phyloP scores from a whole-genome alignment of 1,284 basidiomycete genomes.

The Ustilago crameri region DNA sequence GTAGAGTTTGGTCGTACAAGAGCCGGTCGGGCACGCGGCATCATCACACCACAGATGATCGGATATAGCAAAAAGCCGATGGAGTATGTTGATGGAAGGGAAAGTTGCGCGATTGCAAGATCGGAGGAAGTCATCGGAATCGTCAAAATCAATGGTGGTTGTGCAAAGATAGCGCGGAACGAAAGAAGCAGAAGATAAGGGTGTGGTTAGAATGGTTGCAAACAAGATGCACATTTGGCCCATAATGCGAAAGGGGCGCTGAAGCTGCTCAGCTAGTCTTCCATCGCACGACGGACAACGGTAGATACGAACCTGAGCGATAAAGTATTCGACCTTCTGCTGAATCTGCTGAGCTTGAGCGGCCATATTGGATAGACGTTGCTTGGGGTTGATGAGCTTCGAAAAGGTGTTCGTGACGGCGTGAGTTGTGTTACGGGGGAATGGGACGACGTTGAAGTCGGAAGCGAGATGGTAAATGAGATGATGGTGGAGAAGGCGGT shows the following conservation, averaged over 20 bases:
- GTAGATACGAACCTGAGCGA: conserved; percentile 62
- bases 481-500: conserved; percentile 14
- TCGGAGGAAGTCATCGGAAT: not conserved
- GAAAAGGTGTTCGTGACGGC: not conserved
- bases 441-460: conserved; percentile 16
- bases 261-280: not conserved
- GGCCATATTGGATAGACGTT: conserved; percentile 46
- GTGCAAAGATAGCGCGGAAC: not conserved
- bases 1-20: not conserved
- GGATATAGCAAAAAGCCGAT: no score
- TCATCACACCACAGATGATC: no score
- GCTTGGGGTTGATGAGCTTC: conserved; percentile 9
- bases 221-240: not conserved
- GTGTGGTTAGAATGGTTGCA: not conserved
- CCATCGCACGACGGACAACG: not conserved
- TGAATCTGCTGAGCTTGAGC: conserved; percentile 63
- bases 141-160: not conserved
- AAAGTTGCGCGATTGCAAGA: not conserved
- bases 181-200: not conserved
- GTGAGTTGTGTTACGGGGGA: not conserved
- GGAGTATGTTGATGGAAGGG: not conserved
- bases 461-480: not conserved
- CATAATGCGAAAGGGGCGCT: not conserved
- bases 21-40: no score
- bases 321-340: conserved; percentile 66